phyloP scores from a whole-genome alignment of 176 grass and related monocot genomes.

The Panicum miliaceum region DNA sequence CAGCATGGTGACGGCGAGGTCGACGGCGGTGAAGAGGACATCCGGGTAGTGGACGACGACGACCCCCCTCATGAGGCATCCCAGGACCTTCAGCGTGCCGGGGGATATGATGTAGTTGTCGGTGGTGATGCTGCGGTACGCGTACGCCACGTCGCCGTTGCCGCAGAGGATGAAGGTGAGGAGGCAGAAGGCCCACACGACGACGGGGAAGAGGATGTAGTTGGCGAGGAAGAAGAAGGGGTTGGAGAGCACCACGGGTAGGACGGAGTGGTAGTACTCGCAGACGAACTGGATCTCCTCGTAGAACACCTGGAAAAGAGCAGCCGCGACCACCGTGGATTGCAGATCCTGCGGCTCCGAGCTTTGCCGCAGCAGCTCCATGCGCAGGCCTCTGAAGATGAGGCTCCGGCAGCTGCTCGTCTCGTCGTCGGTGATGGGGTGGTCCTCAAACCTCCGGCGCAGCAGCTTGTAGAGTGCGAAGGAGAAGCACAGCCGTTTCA shows the following conservation, averaged over 20 bases:
- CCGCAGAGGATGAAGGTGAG: background rate
- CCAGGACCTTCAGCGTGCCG: no score
- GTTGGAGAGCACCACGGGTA: background rate
- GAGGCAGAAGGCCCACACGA: background rate
- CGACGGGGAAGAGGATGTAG: background rate
- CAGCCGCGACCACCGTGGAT: no score
- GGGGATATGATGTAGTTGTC: background rate
- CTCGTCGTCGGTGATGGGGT: background rate
- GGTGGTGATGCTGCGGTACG: background rate
- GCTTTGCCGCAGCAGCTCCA: no score
- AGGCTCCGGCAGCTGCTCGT: background rate
- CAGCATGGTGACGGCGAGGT: background rate
- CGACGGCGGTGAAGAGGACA: background rate
- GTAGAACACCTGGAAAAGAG: background rate
- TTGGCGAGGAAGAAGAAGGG: background rate
- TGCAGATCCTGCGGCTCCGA: background rate
- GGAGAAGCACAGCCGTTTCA: background rate
- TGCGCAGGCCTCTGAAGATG: background rate
- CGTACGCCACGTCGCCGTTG: background rate
- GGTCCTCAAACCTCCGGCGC: background rate
- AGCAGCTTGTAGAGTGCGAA: background rate
- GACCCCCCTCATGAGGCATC: background rate
- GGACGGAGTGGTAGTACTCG: background rate
- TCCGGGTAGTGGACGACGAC: background rate
- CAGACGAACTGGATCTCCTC: background rate